phyloP scores from a whole-genome alignment of 345 rosid genomes.

The Linum usitatissimum region DNA sequence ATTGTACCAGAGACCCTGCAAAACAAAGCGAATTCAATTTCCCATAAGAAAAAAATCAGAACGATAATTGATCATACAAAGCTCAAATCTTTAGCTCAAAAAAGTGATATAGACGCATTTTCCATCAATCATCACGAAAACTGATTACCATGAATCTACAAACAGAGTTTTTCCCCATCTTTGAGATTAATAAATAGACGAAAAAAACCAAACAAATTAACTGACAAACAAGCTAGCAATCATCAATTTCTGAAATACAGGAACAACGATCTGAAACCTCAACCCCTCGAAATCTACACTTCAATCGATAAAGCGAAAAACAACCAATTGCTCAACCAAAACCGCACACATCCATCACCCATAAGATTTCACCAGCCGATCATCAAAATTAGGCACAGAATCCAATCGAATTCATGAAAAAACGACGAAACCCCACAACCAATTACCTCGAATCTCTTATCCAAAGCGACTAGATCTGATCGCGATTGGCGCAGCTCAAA shows the following conservation, averaged over 20 bases:
- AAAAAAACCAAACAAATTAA: background rate
- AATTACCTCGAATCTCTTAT: background rate
- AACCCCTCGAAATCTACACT: too few species aligned
- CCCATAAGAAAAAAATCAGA: background rate
- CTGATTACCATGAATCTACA: background rate
- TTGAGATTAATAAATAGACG: too few species aligned
- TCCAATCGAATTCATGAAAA: background rate
- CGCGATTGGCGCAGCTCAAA: background rate
- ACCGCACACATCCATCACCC: background rate
- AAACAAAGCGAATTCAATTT: too few species aligned
- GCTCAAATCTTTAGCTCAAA: background rate
- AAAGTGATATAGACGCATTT: background rate
- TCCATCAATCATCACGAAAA: background rate
- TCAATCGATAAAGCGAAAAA: too few species aligned
- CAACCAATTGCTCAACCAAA: background rate
- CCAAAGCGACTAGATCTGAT: background rate
- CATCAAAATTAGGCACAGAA: background rate
- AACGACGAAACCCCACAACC: background rate
- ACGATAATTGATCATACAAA: background rate
- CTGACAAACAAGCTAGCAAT: background rate
- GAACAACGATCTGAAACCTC: too few species aligned
- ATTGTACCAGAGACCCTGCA: background rate
- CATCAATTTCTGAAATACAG: background rate
- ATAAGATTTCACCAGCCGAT: too few species aligned
- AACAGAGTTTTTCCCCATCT: too few species aligned